Evolutionary conservation across 1,139 yeast species (phyloP), one percentile per base, ranked within the genome.

Genomic region (Nakaseomyces delphensis): DNA sequence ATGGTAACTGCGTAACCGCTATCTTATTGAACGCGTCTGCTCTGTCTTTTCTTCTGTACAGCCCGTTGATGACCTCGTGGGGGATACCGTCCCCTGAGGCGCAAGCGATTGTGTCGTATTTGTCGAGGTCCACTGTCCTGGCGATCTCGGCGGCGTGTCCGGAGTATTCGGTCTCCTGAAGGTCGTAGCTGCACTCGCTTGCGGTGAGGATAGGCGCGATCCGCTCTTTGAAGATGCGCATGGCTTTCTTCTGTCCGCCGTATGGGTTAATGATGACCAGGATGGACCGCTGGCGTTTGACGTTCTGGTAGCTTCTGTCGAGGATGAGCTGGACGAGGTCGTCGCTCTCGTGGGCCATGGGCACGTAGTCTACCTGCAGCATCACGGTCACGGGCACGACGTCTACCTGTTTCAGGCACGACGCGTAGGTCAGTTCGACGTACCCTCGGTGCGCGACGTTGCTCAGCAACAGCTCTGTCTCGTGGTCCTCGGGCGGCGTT

Each of bases 1-100:
- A 84, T 1, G 98, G 98, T 21, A 91, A 66, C 63, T 91, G 96
- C 20, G 94, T 80, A 1, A 91, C 66, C 0, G 85, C 79, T 14
- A 86, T 48, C 45, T 76, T 75, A 43, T 71, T 68, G 54, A 91
- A 79, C 0, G 91, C 93, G 5, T 62, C 62, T 0, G 67, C 72
- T 9, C 80, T 77, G 59, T 86, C 95, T 0, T 67, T 56, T 19
- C 86, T 70, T 43, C 49, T 53, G 49, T 77, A 84, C 33, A 91
- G 68, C 2, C 97, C 98, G 60, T 91, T 91, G 39, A 87, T 73
- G 5, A 91, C 86, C 60, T 91, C 97, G 63, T 89, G 94, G 1
- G 97, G 96, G 33, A 86, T 79, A 9, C 98, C 98, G 65, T 91
- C 98, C 4, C 98, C 98, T 0, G 96, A 85, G 41, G 95, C 91